phyloP scores from a whole-genome alignment of 768 basidiomycete species.

The Jaapia argillacea region DNA sequence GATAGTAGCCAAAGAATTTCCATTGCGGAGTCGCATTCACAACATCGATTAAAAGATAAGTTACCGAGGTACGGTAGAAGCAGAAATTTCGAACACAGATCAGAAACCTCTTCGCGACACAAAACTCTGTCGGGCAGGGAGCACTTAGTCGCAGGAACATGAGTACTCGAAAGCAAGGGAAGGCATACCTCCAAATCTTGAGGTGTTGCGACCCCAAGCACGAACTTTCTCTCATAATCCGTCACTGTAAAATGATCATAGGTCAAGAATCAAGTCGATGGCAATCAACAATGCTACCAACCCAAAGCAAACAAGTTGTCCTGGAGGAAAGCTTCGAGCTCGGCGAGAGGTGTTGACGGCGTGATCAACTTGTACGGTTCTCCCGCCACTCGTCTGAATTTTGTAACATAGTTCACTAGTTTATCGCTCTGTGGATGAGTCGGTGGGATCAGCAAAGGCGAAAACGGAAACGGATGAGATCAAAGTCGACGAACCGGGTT shows the following conservation, averaged over 20 bases:
- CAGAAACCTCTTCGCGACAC: too few relatives aligned
- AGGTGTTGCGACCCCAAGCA: constrained; percentile 67
- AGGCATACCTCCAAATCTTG: constrained; percentile 53
- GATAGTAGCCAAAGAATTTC: too few relatives aligned
- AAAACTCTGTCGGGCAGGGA: too few relatives aligned
- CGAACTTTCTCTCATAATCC: constrained; percentile 72
- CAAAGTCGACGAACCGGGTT: constrained; percentile 45
- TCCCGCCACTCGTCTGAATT: constrained; percentile 54
- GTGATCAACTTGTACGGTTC: constrained; percentile 75
- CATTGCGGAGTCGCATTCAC: too few relatives aligned
- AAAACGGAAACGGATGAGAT: constrained; percentile 1
- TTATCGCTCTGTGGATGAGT: constrained; percentile 48
- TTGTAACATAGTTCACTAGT: constrained; percentile 60
- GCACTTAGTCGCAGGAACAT: too few relatives aligned
- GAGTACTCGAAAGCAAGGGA: too few relatives aligned
- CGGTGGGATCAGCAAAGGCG: not conserved
- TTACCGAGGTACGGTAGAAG: too few relatives aligned
- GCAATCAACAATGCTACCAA: constrained; percentile 17
- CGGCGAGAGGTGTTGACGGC: constrained; percentile 66
- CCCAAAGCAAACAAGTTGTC: constrained; percentile 70
- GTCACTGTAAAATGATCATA: constrained; percentile 49
- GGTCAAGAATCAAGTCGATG: not conserved
- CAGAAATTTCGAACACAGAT: too few relatives aligned
- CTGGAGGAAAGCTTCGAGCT: constrained; percentile 73
- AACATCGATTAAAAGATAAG: too few relatives aligned